Evolutionary conservation across 805 yeast species (phyloP), one percentile per base, ranked within the genome.

Genomic region (Blastobotrys terrestris): DNA sequence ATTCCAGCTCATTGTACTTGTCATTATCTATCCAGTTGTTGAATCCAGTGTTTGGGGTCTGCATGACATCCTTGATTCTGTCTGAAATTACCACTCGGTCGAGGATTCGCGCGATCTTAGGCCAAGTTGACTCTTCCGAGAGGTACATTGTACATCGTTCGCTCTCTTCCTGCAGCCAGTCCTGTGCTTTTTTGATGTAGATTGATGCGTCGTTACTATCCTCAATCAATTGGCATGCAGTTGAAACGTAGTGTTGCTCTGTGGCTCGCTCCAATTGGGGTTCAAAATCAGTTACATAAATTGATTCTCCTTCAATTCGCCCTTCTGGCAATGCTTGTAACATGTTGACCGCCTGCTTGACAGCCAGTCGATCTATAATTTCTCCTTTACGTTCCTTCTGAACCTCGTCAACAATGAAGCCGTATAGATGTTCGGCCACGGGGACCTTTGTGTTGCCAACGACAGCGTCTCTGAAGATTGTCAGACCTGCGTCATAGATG

Each of bases 401-500:
- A 45, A 86, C 77, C 57, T 84, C 84, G 5, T 72, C 72, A 16
- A 85, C 68, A 2, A 86, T 65, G 7, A 78, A 72, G 3, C 68
- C 63, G 47, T 79, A 77, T 51, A 85, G 66, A 31, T 70, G 68
- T 3, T 64, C 57, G 1, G 88, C 88, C 14, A 87, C 72, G 43
- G 72, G 72, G 50, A 75, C 71, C 48, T 74, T 63, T 39, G 80
- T 70, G 47, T 72, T 69, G 54, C 77, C 76, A 39, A 90, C 68
- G 4, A 89, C 74, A 21, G 74, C 70, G 40, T 80, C 83, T 54
- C 85, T 77, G 65, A 88, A 90, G 6, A 83, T 66, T 31, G 76
- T 77, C 20, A 89, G 72, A 0, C 96, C 95, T 47, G 83, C 74
- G 63, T 90, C 96, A 62, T 83, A 84, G 1, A 85, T 75, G 53